Base-by-base conservation (phyloP, 1,284 basidiomycete genomes). In the Ustilago nuda region DNA sequence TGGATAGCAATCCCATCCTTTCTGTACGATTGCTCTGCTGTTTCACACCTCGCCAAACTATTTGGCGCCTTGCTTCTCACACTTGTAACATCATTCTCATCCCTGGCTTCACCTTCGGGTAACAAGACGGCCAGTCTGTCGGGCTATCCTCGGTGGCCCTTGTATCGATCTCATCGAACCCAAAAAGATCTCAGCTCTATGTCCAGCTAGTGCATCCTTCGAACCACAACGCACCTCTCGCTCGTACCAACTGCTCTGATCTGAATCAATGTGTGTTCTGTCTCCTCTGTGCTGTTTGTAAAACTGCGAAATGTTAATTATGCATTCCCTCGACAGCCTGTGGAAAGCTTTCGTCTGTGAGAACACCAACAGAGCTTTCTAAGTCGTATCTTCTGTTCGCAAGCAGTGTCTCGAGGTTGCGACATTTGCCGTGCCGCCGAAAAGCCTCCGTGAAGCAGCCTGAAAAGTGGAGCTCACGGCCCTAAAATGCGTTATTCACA, bases 31-130 rank as follows among this genome's bases (percentile, higher is more conserved):
- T 27, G 23, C 23, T 27, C 23, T 27, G 23, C 23, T 27, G 23
- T 27, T 27, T 27, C 2, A 27, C 23, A 27, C 23, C 23, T 3
- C 23, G 3, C 23, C 23, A 27, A 27, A 27, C 23, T 27, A 27
- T 27, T 27, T 27, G 23, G 23, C 23, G 23, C 3, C 37, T 39
- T 17, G 37, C 9, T 17, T 17, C 9, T 39, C 4, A 39, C 37
- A 50, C 48, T 50, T 50, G 48, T 50, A 50, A 32, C 48, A 50
- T 11, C 30, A 50, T 50, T 50, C 23, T 17, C 33, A 50, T 8
- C 27, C 6, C 27, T 50, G 9, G 12, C 48, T 30, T 50, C 12
- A 15, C 41, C n/a, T 45, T 45, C 15, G 15, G 17, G 41, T 8
- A 45, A 45, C 3, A 27, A 27, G 23, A 27, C 23, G 23, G 23